Evolutionary conservation across 116 monocot species (phyloP).

Genomic region (Phalaenopsis hybrid): DNA sequence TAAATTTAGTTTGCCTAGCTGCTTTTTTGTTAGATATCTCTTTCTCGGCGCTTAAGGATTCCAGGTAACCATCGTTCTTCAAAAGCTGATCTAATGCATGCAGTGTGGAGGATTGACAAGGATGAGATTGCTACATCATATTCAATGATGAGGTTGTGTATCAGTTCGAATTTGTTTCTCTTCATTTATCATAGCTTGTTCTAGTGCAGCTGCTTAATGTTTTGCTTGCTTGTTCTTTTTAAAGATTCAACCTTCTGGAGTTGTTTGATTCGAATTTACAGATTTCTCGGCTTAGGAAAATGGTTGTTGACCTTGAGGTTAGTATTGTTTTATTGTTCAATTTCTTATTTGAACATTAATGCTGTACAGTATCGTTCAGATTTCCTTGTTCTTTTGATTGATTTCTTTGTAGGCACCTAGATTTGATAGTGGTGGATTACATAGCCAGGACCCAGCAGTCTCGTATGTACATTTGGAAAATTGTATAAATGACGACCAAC

Average conservation of each 20-base stretch:
- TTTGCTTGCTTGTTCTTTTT: slow-evolving; percentile 15
- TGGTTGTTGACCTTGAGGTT: slow-evolving; percentile 92
- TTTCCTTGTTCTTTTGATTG: slow-evolving; percentile 12
- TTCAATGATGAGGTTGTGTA: slow-evolving; percentile 74
- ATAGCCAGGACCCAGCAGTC: slow-evolving; percentile 92
- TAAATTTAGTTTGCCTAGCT: not conserved
- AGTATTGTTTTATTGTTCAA: slow-evolving; percentile 7
- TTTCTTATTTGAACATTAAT: not conserved
- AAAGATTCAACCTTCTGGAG: slow-evolving; percentile 78
- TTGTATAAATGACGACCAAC: slow-evolving; percentile 77
- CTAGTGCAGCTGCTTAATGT: not conserved
- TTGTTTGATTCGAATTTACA: slow-evolving; percentile 51
- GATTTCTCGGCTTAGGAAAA: slow-evolving; percentile 54
- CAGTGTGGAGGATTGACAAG: slow-evolving; percentile 89
- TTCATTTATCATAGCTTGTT: not conserved
- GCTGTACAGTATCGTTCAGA: not conserved
- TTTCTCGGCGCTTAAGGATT: slow-evolving; percentile 58
- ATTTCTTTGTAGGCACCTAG: slow-evolving; percentile 50
- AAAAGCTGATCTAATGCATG: slow-evolving; percentile 31
- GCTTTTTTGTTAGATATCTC: slow-evolving; percentile 39
- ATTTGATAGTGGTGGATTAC: slow-evolving; percentile 76
- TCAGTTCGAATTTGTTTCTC: not conserved
- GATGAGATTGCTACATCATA: slow-evolving; percentile 79
- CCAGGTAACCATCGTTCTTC: slow-evolving; percentile 39
- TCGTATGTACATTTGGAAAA: slow-evolving; percentile 67